phyloP scores from a whole-genome alignment of 805 yeast genomes.

The Candida corydali region DNA sequence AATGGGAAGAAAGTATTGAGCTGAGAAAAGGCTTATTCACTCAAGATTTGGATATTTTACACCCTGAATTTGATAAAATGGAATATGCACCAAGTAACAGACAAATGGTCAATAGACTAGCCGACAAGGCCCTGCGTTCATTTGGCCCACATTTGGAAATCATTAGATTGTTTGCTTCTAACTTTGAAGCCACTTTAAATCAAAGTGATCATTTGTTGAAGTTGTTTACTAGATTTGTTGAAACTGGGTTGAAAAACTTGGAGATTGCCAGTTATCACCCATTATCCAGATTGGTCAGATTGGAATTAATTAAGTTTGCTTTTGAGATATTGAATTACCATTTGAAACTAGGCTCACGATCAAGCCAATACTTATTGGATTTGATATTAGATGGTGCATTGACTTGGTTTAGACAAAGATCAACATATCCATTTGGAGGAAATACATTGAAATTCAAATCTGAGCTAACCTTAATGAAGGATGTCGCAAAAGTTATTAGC shows the following conservation, averaged over 20 bases:
- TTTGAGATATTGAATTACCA: conserved; percentile 61
- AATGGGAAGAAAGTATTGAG: conserved; percentile 66
- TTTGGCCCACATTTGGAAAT: conserved; percentile 68
- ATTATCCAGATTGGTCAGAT: conserved; percentile 67
- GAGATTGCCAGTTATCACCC: conserved; percentile 75
- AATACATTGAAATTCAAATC: conserved; percentile 67
- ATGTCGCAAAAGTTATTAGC: conserved; percentile 37
- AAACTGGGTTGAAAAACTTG: conserved; percentile 51
- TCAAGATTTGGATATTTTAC: conserved; percentile 45
- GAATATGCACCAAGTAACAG: conserved; percentile 85
- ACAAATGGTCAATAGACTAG: conserved; percentile 48
- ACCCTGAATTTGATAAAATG: conserved; percentile 71
- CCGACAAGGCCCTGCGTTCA: conserved; percentile 43
- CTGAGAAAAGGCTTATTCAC: conserved; percentile 63
- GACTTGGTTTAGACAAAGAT: conserved; percentile 68
- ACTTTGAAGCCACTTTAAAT: conserved; percentile 73
- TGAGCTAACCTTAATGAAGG: conserved; percentile 58
- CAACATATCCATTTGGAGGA: conserved; percentile 80
- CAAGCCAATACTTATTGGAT: conserved; percentile 41
- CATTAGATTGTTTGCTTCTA: conserved; percentile 64
- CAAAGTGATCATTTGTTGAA: conserved; percentile 68
- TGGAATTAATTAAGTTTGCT: conserved; percentile 68
- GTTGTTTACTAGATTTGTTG: conserved; percentile 58
- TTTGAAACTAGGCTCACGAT: conserved; percentile 44
- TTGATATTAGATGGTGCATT: conserved; percentile 63